Evolutionary conservation across 1,139 yeast species (phyloP).

Genomic region (Geotrichum bryndzae): DNA sequence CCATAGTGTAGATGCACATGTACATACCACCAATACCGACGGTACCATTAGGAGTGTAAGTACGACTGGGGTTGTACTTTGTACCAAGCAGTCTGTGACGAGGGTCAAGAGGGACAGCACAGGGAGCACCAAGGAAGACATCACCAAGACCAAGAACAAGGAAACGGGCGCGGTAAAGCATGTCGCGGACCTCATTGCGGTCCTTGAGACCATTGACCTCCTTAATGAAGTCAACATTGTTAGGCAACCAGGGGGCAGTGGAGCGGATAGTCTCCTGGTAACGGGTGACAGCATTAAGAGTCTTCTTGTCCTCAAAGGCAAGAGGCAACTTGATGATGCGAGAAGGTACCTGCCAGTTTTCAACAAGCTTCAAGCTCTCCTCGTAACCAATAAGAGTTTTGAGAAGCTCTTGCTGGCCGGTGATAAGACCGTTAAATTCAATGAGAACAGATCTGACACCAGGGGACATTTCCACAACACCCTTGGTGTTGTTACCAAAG

Average conservation of each 20-base stretch:
- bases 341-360: conserved; percentile 81
- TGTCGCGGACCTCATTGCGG: conserved; percentile 69
- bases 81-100: conserved; percentile 88
- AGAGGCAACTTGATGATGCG: conserved; percentile 80
- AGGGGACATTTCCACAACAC: conserved; percentile 91
- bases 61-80: conserved; percentile 93
- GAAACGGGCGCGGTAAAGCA: conserved; percentile 83
- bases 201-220: conserved; percentile 67
- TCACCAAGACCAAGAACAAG: conserved; percentile 94
- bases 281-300: conserved; percentile 81
- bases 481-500: conserved; percentile 47
- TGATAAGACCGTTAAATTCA: conserved; percentile 60
- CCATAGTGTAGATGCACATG: conserved; percentile 98
- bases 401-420: conserved; percentile 55
- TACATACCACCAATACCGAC: conserved; percentile 98
- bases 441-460: conserved; percentile 93
- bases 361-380: conserved; percentile 60
- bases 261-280: conserved; percentile 90
- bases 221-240: conserved; percentile 92
- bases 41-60: conserved; percentile 92
- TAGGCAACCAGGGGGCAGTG: conserved; percentile 95
- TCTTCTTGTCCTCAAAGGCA: conserved; percentile 91
- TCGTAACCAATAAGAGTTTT: conserved; percentile 67
- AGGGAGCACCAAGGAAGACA: conserved; percentile 95
- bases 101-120: conserved; percentile 97